Evolutionary conservation across 768 basidiomycete species (phyloP).

Genomic region (Lactarius indigo): DNA sequence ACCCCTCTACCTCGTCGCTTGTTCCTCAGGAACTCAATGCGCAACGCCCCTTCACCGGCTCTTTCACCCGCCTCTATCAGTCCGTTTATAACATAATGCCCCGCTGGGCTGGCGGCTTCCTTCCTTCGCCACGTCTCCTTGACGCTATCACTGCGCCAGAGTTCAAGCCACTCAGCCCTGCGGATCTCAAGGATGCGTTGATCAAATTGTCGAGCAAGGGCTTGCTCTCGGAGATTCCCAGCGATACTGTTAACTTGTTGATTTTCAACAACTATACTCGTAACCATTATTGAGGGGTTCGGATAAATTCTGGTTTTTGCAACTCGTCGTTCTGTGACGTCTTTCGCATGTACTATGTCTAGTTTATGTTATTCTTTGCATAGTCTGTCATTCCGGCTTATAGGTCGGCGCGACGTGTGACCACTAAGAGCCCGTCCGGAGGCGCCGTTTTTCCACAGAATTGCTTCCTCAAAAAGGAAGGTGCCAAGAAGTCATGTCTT

Average conservation of each 20-base stretch:
- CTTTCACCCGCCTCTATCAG: slow-evolving; percentile 47
- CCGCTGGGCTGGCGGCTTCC: slow-evolving; percentile 48
- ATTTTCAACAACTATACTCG: slow-evolving; percentile 41
- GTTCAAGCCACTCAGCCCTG: slow-evolving; percentile 52
- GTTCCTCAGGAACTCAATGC: slow-evolving; percentile 35
- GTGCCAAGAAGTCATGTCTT: too few species aligned
- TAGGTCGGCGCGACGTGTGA: background rate
- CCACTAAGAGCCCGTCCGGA: too few species aligned
- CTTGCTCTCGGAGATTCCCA: slow-evolving; percentile 45
- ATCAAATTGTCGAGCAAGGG: slow-evolving; percentile 53
- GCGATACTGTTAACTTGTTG: slow-evolving; percentile 62
- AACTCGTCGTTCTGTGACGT: slow-evolving; percentile 5
- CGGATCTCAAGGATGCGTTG: slow-evolving; percentile 74
- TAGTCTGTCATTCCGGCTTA: background rate
- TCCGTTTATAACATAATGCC: slow-evolving; percentile 52
- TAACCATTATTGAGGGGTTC: background rate
- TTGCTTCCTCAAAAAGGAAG: too few species aligned
- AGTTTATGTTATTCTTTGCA: slow-evolving; percentile 1
- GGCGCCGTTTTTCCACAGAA: too few species aligned
- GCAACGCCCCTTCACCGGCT: slow-evolving; percentile 36
- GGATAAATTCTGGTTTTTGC: background rate
- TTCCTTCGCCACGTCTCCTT: slow-evolving; percentile 50
- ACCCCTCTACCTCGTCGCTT: slow-evolving; percentile 42
- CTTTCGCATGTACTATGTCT: slow-evolving; percentile 1
- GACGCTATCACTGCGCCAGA: slow-evolving; percentile 37